These are phyloP conservation scores for Obba rivulosa DNA, from an alignment of 768 basidiomycete genomes.

Conservation along the genomic window DNA sequence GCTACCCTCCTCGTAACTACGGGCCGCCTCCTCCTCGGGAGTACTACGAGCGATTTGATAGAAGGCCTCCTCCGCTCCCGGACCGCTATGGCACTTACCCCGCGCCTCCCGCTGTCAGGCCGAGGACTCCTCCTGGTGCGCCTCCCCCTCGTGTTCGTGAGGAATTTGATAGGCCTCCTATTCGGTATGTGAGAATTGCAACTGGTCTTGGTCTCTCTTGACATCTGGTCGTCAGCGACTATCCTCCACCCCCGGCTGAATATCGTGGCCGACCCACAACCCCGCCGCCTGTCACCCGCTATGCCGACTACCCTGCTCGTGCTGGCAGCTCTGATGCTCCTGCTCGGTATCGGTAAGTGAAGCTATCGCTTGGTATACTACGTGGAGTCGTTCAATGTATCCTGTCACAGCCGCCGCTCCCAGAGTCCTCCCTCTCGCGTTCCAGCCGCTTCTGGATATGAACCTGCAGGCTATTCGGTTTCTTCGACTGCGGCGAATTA, in stretches of 20 bases:
- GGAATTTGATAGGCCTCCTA: slow-evolving; percentile 56
- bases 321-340: slow-evolving; percentile 29
- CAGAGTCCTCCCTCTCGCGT: slow-evolving; percentile 59
- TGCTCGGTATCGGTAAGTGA: slow-evolving; percentile 31
- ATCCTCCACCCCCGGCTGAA: slow-evolving; percentile 46
- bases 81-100: slow-evolving; percentile 40
- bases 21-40: slow-evolving; percentile 40
- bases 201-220: slow-evolving; percentile 1
- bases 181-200: slow-evolving; percentile 39
- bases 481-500: slow-evolving; percentile 19
- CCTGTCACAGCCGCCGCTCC: slow-evolving; percentile 55
- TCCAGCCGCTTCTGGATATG: slow-evolving; percentile 40
- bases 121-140: slow-evolving; percentile 51
- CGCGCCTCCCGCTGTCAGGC: slow-evolving; percentile 41
- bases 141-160: slow-evolving; percentile 50
- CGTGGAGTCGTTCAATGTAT: slow-evolving; percentile 2
- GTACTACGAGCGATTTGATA: slow-evolving; percentile 52
- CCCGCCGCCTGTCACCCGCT: slow-evolving; percentile 33
- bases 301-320: slow-evolving; percentile 37
- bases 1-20: slow-evolving; percentile 50
- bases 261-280: slow-evolving; percentile 47
- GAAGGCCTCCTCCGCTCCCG: slow-evolving; percentile 39
- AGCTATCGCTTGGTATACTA: neutral
- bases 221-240: slow-evolving; percentile 39
- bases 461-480: slow-evolving; percentile 39